Conservation (phyloP, 108 stramenopile species). For the Fragilaria crotonensis region DNA sequence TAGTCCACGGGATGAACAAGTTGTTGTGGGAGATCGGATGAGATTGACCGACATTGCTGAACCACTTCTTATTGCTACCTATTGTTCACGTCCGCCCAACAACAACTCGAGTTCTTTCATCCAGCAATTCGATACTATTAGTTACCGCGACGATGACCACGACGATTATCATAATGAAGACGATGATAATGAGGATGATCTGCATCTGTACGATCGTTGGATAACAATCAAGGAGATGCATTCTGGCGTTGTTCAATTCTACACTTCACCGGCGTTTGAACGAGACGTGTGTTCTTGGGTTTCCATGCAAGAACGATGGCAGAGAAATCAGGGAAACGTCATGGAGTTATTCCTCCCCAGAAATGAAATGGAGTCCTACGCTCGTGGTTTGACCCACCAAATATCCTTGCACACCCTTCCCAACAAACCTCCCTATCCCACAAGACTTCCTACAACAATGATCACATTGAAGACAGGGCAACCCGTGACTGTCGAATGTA, state of each 20-base stretch:
- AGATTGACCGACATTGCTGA: background rate
- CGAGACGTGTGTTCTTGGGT: background rate
- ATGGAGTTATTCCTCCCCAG: background rate
- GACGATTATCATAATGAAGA: background rate
- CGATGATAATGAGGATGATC: background rate
- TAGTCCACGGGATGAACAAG: background rate
- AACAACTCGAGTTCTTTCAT: too few relatives aligned
- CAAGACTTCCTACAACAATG: background rate
- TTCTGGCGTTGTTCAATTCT: background rate
- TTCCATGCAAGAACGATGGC: background rate
- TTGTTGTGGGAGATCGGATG: background rate
- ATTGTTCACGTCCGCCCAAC: background rate
- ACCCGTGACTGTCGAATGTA: background rate
- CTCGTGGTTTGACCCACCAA: background rate
- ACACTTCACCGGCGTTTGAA: background rate
- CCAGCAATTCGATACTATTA: too few relatives aligned
- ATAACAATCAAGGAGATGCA: background rate
- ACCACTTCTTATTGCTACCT: background rate
- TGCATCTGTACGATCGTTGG: background rate
- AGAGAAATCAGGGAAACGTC: background rate
- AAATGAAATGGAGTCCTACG: background rate
- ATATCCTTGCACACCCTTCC: background rate
- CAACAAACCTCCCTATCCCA: background rate
- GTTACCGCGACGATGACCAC: background rate
- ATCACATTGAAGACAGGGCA: background rate